Evolutionary conservation across 306 rosid genomes (phyloP), one percentile per base, ranked within the genome.

Genomic region (Lathyrus sativus): DNA sequence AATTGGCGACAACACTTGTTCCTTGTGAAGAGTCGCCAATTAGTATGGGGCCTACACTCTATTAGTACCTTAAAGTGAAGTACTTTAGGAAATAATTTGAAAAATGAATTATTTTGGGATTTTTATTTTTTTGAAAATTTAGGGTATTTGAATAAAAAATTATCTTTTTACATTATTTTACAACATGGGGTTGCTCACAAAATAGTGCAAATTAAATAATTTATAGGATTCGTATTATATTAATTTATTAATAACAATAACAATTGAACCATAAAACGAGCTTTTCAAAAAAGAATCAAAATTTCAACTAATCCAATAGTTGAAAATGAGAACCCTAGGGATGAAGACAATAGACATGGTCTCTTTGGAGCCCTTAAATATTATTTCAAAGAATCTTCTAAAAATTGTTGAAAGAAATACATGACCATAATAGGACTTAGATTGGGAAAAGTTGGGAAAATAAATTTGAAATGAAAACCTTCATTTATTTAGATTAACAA

Each of bases 131-230:
- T n/a, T n/a, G n/a, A n/a, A n/a, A n/a, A n/a, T n/a, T n/a, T n/a
- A n/a, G n/a, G n/a, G n/a, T n/a, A n/a, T n/a, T n/a, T n/a, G n/a
- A n/a, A n/a, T n/a, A n/a, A n/a, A n/a, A n/a, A n/a, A n/a, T n/a
- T n/a, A n/a, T n/a, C n/a, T n/a, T 24, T 54, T 54, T 24, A 53
- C 59, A 54, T 51, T 51, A 11, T 18, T 54, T 24, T 24, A 54
- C 60, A 54, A 11, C 60, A 54, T 12, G 35, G 15, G 7, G 7
- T 53, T n/a, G n/a, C 35, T 22, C 24, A 26, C 29, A 26, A 26
- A 22, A 10, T 9, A 6, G 3, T 10, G 59, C n/a, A 53, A 19
- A 11, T 10, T 51, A 51, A 24, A 51, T 19, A 4, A 18, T 19
- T 51, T 51, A 51, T 4, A 17, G 29, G 58, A 45, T 13, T 45